A percentile compares a stretch with the other conserved stretches of the same genome.
Conservation (phyloP, 2,329 filamentous ascomycete genomes). For the Stemphylium lycopersici region DNA sequence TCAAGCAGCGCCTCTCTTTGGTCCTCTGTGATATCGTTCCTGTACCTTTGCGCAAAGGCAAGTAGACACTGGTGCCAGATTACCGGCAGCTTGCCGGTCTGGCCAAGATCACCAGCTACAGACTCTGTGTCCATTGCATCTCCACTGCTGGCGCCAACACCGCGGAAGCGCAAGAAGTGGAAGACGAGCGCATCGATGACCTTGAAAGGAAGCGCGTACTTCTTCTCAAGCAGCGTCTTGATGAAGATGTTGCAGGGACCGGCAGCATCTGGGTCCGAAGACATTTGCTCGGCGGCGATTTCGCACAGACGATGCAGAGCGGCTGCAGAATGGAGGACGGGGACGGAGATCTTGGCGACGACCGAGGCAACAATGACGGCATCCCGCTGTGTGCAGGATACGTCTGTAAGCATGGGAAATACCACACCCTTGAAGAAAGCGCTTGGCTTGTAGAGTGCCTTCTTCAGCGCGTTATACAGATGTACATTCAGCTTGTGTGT, state of each 20-base stretch:
- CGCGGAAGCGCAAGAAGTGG: constrained; percentile 91
- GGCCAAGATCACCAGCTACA: constrained; percentile 48
- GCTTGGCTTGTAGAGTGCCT: constrained; percentile 88
- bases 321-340: constrained; percentile 88
- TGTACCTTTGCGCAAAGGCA: constrained; percentile 91
- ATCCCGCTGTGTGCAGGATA: constrained; percentile 90
- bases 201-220: constrained; percentile 93
- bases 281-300: constrained; percentile 88
- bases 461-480: constrained; percentile 92
- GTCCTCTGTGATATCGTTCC: constrained; percentile 95
- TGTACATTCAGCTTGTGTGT: constrained; percentile 95
- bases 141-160: constrained; percentile 65
- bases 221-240: constrained; percentile 90
- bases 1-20: constrained; percentile 91
- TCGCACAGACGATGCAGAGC: constrained; percentile 92
- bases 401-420: constrained; percentile 83
- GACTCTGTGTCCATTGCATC: constrained; percentile 59
- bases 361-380: constrained; percentile 90
- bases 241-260: constrained; percentile 96
- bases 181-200: constrained; percentile 95
- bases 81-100: constrained; percentile 75
- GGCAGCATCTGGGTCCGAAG: constrained; percentile 80
- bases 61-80: constrained; percentile 96
- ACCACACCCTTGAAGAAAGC: constrained; percentile 97
- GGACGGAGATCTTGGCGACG: constrained; percentile 82